phyloP scores from a whole-genome alignment of 1,284 basidiomycete species.

The Ustilago trichophora region DNA sequence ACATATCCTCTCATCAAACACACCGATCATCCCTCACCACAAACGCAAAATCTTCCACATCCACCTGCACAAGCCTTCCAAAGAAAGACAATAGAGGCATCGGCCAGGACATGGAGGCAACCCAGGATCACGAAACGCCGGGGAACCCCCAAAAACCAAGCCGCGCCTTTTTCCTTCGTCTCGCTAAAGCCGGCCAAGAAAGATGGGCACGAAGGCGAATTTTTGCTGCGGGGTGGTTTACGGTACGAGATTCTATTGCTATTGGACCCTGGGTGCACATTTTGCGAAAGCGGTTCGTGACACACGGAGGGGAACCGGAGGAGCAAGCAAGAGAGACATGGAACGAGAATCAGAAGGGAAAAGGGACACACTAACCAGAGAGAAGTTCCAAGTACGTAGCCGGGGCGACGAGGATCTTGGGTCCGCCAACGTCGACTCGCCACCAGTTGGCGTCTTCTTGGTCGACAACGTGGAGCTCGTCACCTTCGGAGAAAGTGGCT shows the following conservation, averaged over 20 bases:
- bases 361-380: slow-evolving; percentile 43
- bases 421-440: slow-evolving; percentile 53
- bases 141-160: slow-evolving; percentile 19
- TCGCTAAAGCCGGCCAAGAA: slow-evolving; percentile 21
- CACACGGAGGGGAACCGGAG: not conserved
- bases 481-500: slow-evolving; percentile 55
- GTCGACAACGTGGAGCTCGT: slow-evolving; percentile 60
- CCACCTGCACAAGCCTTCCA: too few relatives aligned
- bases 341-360: slow-evolving; percentile 45
- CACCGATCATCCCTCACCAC: too few relatives aligned
- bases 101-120: too few relatives aligned
- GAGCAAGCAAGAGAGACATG: not conserved
- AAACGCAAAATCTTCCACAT: too few relatives aligned
- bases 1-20: too few relatives aligned
- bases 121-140: slow-evolving; percentile 38
- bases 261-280: slow-evolving; percentile 29
- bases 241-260: slow-evolving; percentile 37
- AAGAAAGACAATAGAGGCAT: too few relatives aligned
- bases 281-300: slow-evolving; percentile 1
- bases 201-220: slow-evolving; percentile 27
- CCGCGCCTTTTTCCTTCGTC: slow-evolving; percentile 34
- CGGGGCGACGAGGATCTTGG: slow-evolving; percentile 60
- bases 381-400: slow-evolving; percentile 63
- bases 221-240: slow-evolving; percentile 7
- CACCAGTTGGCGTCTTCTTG: slow-evolving; percentile 64